phyloP scores from a whole-genome alignment of 129 eudicot genomes.

The Lactuca sativa region DNA sequence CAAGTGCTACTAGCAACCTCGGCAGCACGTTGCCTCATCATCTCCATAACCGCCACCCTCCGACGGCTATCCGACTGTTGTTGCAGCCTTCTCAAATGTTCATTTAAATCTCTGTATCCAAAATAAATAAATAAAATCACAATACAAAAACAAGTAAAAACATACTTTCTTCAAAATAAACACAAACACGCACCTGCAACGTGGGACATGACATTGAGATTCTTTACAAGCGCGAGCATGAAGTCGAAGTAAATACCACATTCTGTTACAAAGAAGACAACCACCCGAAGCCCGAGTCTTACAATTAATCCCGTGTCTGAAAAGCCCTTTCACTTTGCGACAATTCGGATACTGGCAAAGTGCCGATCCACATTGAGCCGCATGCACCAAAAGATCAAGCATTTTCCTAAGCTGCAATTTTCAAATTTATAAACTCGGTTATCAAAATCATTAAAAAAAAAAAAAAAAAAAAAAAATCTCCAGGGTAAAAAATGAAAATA shows the following conservation, averaged over 20 bases:
- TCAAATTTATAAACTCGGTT: no score
- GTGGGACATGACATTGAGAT: conserved; percentile 83
- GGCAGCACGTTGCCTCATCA: conserved; percentile 97
- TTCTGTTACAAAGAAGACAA: conserved; percentile 80
- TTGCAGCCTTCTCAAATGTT: conserved; percentile 70
- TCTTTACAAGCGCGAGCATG: conserved; percentile 97
- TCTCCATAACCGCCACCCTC: conserved; percentile 91
- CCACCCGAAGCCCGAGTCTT: conserved; percentile 79
- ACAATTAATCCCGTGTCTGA: conserved; percentile 85
- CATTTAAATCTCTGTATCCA: conserved; percentile 68
- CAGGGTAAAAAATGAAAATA: not conserved
- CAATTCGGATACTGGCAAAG: conserved; percentile 78
- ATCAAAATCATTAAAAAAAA: no score
- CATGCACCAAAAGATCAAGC: conserved; percentile 95
- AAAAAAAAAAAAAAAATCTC: not conserved
- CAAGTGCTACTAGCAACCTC: conserved; percentile 65
- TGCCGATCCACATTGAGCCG: conserved; percentile 89
- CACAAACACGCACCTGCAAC: conserved; percentile 64
- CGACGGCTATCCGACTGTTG: conserved; percentile 84
- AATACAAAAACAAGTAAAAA: not conserved
- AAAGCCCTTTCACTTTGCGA: conserved; percentile 92
- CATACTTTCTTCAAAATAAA: no score
- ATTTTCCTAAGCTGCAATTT: conserved; percentile 79
- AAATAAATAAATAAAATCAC: not conserved
- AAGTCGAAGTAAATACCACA: conserved; percentile 96